Conservation (phyloP, 805 yeast genomes). For the Zygotorulaspora florentina region DNA sequence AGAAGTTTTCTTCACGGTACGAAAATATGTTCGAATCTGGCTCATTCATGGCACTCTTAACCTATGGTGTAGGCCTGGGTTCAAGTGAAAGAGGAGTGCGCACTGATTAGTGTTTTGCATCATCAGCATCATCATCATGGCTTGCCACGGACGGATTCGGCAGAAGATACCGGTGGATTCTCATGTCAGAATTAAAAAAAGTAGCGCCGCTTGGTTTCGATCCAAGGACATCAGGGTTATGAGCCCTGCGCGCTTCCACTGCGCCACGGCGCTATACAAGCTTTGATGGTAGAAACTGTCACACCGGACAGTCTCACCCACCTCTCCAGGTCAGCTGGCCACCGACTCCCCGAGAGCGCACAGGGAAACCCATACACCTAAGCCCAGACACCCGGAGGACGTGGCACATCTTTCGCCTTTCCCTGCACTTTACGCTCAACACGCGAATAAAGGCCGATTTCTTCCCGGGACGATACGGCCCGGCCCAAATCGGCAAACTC, state of each 20-base stretch:
- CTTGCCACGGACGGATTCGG: background rate
- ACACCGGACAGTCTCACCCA: too few species aligned
- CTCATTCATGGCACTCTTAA: background rate
- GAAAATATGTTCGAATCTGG: background rate
- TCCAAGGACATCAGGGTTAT: conserved; percentile 97
- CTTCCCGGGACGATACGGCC: too few species aligned
- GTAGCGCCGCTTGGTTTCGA: conserved; percentile 95
- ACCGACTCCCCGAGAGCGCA: too few species aligned
- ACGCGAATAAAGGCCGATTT: too few species aligned
- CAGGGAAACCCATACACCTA: too few species aligned
- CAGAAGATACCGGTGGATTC: background rate
- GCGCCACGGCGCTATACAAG: conserved; percentile 83
- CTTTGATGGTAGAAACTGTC: background rate
- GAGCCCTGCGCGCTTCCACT: conserved; percentile 99
- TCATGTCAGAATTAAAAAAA: conserved; percentile 15
- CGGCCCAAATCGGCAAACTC: too few species aligned
- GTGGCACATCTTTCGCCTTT: too few species aligned
- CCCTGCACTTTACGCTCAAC: too few species aligned
- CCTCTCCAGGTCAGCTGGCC: too few species aligned
- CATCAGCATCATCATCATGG: background rate
- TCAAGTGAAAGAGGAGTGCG: too few species aligned
- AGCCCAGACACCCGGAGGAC: too few species aligned
- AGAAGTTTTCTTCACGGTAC: background rate
- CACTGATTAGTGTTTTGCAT: background rate
- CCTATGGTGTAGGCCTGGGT: too few species aligned